Percentiles rank a stretch among this genome's conserved stretches.
phyloP scores from a whole-genome alignment of 306 rosid species.

The cucumber (Cucumis sativus) region DNA sequence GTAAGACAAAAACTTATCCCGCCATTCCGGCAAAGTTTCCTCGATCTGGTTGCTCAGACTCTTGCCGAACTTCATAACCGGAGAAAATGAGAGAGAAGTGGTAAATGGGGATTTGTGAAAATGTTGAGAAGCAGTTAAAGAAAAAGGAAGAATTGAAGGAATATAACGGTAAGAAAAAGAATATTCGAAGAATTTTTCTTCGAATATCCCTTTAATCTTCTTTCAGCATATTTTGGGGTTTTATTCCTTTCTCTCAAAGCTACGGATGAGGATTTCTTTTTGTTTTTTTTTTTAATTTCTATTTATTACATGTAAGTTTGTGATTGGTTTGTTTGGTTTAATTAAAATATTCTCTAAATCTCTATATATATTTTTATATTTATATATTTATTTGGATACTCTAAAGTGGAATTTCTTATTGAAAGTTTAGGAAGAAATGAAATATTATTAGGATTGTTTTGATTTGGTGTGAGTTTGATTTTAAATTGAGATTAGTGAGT shows the following conservation, averaged over 20 bases:
- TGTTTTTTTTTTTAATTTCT: not conserved
- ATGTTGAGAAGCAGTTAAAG: not conserved
- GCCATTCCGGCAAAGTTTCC: constrained; percentile 90
- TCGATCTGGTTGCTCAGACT: constrained; percentile 84
- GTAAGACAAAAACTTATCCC: constrained; percentile 84
- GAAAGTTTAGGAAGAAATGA: not conserved
- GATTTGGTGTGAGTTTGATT: not conserved
- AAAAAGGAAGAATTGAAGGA: not conserved
- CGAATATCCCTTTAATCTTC: constrained; percentile 6
- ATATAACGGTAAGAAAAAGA: constrained; percentile 7
- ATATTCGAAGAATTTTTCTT: constrained; percentile 1
- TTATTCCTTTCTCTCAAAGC: not conserved
- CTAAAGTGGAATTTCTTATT: not conserved
- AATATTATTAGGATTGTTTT: too few relatives aligned
- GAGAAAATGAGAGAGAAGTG: not conserved
- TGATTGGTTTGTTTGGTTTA: not conserved
- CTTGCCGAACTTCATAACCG: constrained; percentile 81
- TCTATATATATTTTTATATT: too few relatives aligned
- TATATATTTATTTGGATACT: not conserved
- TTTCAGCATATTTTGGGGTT: not conserved
- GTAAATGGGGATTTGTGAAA: not conserved
- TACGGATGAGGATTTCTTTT: not conserved
- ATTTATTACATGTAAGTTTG: not conserved
- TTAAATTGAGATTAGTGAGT: not conserved
- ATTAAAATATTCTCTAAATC: not conserved